These are phyloP conservation scores for Paratinospora sagittata DNA, from an alignment of 164 flowering plant genomes.

Conservation along the genomic window DNA sequence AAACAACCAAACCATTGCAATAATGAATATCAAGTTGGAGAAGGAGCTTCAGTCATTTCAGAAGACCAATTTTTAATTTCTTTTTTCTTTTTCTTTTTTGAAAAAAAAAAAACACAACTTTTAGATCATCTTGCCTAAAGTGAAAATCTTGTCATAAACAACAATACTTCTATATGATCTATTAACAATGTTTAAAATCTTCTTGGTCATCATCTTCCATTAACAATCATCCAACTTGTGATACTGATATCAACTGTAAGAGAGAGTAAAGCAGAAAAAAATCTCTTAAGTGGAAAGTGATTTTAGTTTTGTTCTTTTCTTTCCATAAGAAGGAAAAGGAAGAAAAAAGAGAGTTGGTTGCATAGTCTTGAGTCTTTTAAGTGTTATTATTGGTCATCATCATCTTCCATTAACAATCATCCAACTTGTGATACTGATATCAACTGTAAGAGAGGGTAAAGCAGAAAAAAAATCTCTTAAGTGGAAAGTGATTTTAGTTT, in stretches of 20 bases:
- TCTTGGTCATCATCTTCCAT: not conserved
- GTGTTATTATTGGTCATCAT: constrained; percentile 23
- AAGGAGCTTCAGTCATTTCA: not conserved
- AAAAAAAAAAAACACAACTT: too few relatives aligned
- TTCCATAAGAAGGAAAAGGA: constrained; percentile 11
- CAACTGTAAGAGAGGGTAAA: too few relatives aligned
- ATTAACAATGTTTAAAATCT: not conserved
- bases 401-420: not conserved
- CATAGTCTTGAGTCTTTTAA: constrained; percentile 15
- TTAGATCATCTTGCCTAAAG: not conserved
- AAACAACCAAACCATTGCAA: too few relatives aligned
- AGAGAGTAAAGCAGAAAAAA: constrained; percentile 11
- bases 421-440: not conserved
- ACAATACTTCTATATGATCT: not conserved
- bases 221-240: not conserved
- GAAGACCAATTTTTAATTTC: not conserved
- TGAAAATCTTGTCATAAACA: not conserved
- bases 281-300: constrained; percentile 15
- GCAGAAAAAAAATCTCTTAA: constrained; percentile 12
- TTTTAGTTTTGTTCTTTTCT: constrained; percentile 13
- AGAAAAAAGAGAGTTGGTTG: too few relatives aligned
- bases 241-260: not conserved
- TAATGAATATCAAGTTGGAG: too few relatives aligned
- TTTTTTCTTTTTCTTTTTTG: too few relatives aligned
- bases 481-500: constrained; percentile 14